Evolutionary conservation across 192 early-diverging fungal genomes (phyloP), one percentile per base, ranked within the genome.

Genomic region (Mortierella claussenii): DNA sequence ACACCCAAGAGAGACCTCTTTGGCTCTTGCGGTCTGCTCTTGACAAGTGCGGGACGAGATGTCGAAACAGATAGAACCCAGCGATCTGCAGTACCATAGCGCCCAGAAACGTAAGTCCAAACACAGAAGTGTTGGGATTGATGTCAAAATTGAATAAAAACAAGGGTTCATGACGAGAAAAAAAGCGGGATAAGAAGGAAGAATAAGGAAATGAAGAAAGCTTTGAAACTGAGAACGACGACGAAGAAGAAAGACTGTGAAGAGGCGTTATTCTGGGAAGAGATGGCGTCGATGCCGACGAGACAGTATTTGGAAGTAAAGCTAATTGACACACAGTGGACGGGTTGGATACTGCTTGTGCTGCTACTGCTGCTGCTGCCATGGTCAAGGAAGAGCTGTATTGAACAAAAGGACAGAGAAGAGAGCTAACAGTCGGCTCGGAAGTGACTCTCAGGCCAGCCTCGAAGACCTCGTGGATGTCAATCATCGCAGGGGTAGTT

Each of bases 101-200:
- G 3, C 33, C 36, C 10, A 66, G 36, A 32, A 76, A 67, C 4
- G 59, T 57, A 23, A 45, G 9, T 0, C 28, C 17, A 31, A 76
- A 76, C 44, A 50, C 54, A 2, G 73, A 76, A 11, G 73, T 76
- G 47, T 76, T 66, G 18, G 73, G 73, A 21, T 76, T 76, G 51
- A 76, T 33, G 47, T 76, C 73, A 32, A 76, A 76, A 31, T 61
- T 66, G 63, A n/a, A 65, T 13, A 75, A 55, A 9, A 24, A 32
- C 21, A 53, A 46, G 8, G 70, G 70, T 27, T 75, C 70, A 13
- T 65, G 55, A 6, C 31, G 62, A 9, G 70, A 60, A 24, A 55
- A 54, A 27, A 60, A 17, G 4, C 17, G 37, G 17, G 50, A 4
- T 27, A 73, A 34, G 32, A 44, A 59, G 15, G 49, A 50, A 36